Percentiles rank a stretch among this genome's conserved stretches.
Conservation (phyloP, 2,329 filamentous ascomycete genomes). For the Pyricularia pennisetigena region DNA sequence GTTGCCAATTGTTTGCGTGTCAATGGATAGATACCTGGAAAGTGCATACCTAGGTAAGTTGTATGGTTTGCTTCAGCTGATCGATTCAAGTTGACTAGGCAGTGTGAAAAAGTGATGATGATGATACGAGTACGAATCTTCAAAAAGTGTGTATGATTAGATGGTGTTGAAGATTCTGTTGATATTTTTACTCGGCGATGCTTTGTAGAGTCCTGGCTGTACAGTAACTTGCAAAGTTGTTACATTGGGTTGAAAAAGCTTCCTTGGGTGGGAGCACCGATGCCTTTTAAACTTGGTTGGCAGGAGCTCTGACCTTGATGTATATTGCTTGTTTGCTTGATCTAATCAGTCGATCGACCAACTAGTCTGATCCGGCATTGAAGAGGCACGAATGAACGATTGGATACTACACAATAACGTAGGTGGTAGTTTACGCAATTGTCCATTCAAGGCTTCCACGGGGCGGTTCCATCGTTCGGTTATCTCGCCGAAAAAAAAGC, state of each 20-base stretch:
- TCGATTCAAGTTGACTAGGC: neutral
- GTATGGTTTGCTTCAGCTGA: neutral
- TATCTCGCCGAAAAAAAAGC: slow-evolving; percentile 1
- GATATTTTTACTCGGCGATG: neutral
- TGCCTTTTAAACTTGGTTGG: neutral
- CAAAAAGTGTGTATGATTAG: neutral
- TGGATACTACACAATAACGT: neutral
- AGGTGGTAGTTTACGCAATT: neutral
- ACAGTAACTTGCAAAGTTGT: neutral
- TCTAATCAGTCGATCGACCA: neutral
- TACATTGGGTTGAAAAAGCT: neutral
- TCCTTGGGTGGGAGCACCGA: neutral
- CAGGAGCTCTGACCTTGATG: neutral
- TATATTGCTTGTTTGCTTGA: neutral
- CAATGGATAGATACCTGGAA: neutral
- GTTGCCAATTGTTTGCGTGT: neutral
- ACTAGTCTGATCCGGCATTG: neutral
- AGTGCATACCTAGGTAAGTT: neutral
- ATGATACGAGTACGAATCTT: neutral
- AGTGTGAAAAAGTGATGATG: neutral
- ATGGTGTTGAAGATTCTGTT: no score
- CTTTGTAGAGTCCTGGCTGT: neutral
- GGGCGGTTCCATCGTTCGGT: neutral
- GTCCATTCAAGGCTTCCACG: neutral
- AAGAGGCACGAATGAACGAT: neutral